phyloP scores from a whole-genome alignment of 768 basidiomycete genomes.

The Amanita rubescens region DNA sequence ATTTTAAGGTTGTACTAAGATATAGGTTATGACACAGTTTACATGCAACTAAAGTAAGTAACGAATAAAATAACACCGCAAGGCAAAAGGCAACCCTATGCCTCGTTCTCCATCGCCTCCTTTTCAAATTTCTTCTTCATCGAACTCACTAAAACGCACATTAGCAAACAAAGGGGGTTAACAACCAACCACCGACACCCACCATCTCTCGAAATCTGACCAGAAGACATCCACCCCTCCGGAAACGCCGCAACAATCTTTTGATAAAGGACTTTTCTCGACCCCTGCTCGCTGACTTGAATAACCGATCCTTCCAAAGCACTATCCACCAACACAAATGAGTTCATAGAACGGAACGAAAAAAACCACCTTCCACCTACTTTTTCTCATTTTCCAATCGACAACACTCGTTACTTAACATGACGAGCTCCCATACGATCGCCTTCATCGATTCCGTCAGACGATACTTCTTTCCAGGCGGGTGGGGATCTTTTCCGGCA shows the following conservation, averaged over 20 bases:
- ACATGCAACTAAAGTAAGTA: too few species aligned
- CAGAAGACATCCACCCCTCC: constrained; percentile 78
- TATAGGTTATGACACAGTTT: too few species aligned
- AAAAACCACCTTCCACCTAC: constrained; percentile 19
- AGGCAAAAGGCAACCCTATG: too few species aligned
- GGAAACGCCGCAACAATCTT: constrained; percentile 81
- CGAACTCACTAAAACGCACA: constrained; percentile 51
- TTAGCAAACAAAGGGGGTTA: not conserved
- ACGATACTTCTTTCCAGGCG: constrained; percentile 70
- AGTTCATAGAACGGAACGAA: too few species aligned
- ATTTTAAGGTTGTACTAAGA: too few species aligned
- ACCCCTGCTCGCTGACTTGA: constrained; percentile 73
- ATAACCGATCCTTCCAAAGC: constrained; percentile 62
- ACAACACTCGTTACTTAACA: constrained; percentile 79
- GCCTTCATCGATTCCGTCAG: constrained; percentile 77
- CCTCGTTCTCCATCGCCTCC: constrained; percentile 63
- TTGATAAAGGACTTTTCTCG: constrained; percentile 75
- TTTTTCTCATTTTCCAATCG: constrained; percentile 46
- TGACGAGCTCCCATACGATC: constrained; percentile 73
- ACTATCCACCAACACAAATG: too few species aligned
- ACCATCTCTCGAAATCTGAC: constrained; percentile 86
- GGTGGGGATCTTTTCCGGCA: constrained; percentile 37
- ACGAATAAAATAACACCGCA: not conserved
- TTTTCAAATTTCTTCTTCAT: constrained; percentile 80
- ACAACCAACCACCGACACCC: constrained; percentile 15